phyloP scores from a whole-genome alignment of 1,284 basidiomycete genomes.

The Cryptococcus sp. region DNA sequence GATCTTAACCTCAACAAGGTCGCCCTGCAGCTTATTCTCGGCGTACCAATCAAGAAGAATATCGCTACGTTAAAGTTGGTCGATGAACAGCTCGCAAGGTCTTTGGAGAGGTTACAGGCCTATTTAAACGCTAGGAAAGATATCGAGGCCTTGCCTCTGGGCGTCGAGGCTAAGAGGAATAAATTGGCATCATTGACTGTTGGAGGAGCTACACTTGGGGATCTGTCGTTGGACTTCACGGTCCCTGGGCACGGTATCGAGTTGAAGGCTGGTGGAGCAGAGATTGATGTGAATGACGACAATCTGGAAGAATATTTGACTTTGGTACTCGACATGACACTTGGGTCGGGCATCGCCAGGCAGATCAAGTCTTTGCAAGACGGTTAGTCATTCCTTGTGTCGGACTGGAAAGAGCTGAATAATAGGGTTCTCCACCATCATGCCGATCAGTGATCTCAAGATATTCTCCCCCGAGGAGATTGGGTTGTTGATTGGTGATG shows the following conservation, averaged over 20 bases:
- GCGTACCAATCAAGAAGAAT: slow-evolving; percentile 74
- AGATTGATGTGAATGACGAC: slow-evolving; percentile 71
- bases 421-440: slow-evolving; percentile 82
- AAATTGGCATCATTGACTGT: slow-evolving; percentile 50
- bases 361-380: slow-evolving; percentile 82
- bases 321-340: slow-evolving; percentile 72
- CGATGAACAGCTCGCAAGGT: slow-evolving; percentile 78
- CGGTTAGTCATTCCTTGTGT: slow-evolving; percentile 16
- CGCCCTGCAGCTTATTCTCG: slow-evolving; percentile 83
- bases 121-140: slow-evolving; percentile 48
- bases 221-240: slow-evolving; percentile 91
- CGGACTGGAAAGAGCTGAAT: background rate
- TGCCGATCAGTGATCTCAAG: slow-evolving; percentile 82
- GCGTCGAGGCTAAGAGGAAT: slow-evolving; percentile 26
- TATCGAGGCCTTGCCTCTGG: slow-evolving; percentile 46
- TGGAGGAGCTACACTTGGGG: slow-evolving; percentile 62
- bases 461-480: slow-evolving; percentile 93
- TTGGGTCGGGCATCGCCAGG: slow-evolving; percentile 66
- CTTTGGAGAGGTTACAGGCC: slow-evolving; percentile 71
- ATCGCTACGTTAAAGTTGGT: slow-evolving; percentile 80
- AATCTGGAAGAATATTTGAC: slow-evolving; percentile 87
- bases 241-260: slow-evolving; percentile 93
- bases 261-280: slow-evolving; percentile 72
- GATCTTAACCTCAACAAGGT: slow-evolving; percentile 90
- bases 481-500: slow-evolving; percentile 87